Evolutionary conservation across 2,329 filamentous ascomycete genomes (phyloP).

Genomic region (Xylariaceae sp.): DNA sequence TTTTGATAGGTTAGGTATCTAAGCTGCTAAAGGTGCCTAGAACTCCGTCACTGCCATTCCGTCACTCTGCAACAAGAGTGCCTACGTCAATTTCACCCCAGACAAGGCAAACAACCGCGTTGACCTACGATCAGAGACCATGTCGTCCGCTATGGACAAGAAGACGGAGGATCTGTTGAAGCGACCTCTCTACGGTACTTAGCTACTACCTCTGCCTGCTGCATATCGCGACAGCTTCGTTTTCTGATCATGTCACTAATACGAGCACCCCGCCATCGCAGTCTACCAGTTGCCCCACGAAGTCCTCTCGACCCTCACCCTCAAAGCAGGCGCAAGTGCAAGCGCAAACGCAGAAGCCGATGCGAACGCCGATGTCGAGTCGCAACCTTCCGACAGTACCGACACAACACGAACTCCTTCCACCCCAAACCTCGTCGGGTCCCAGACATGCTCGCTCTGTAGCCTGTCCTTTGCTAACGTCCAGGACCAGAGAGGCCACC

Average conservation of each 20-base stretch:
- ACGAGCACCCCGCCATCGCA: constrained; percentile 34
- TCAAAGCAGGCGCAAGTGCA: constrained; percentile 42
- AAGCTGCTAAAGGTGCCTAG: too few relatives aligned
- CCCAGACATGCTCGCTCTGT: constrained; percentile 79
- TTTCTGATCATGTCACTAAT: constrained; percentile 5
- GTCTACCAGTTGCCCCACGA: constrained; percentile 79
- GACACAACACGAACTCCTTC: constrained; percentile 18
- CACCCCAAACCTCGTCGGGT: constrained; percentile 46
- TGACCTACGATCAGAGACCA: background rate
- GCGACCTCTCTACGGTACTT: constrained; percentile 47
- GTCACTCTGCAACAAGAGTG: background rate
- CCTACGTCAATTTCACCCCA: background rate
- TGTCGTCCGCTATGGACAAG: constrained; percentile 33
- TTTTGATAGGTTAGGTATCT: too few relatives aligned
- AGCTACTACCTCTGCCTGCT: background rate
- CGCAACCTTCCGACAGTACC: constrained; percentile 25
- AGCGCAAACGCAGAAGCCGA: too few relatives aligned
- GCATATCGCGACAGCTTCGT: background rate
- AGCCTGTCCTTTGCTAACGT: constrained; percentile 64
- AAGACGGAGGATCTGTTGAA: constrained; percentile 43
- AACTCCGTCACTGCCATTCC: background rate
- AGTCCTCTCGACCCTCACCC: constrained; percentile 62
- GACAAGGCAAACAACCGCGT: background rate
- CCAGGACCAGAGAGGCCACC: constrained; percentile 77
- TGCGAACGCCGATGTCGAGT: constrained; percentile 13